These are phyloP conservation scores for Hemisphaericaspora xylofermentans DNA, from an alignment of 1,139 yeast genomes.

Conservation along the genomic window DNA sequence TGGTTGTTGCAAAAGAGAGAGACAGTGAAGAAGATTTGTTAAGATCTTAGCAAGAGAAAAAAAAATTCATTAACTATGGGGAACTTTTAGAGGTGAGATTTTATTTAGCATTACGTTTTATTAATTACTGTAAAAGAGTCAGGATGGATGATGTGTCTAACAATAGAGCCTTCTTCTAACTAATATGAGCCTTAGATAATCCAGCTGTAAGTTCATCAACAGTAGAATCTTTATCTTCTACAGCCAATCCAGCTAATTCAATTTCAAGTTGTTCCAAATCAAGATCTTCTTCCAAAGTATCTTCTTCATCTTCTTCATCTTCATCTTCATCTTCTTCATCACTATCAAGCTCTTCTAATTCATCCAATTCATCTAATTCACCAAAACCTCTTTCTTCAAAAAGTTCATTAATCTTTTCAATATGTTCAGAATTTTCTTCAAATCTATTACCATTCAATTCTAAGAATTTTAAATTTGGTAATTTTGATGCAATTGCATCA, in stretches of 20 bases:
- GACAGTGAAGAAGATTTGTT: too few relatives aligned
- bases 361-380: conserved; percentile 88
- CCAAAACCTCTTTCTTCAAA: conserved; percentile 78
- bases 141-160: too few relatives aligned
- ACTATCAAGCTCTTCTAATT: conserved; percentile 84
- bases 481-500: conserved; percentile 49
- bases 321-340: conserved; percentile 82
- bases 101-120: not conserved
- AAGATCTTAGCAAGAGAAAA: too few relatives aligned
- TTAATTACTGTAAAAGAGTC: too few relatives aligned
- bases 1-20: not conserved
- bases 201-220: conserved; percentile 64
- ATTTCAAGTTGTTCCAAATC: conserved; percentile 61
- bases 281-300: conserved; percentile 49
- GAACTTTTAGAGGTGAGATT: too few relatives aligned
- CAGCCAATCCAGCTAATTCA: conserved; percentile 41
- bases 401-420: conserved; percentile 40
- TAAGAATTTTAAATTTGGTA: conserved; percentile 61
- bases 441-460: conserved; percentile 94
- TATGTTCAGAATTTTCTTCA: conserved; percentile 42
- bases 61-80: too few relatives aligned
- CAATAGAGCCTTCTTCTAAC: conserved; percentile 14
- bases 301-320: conserved; percentile 55
- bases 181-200: conserved; percentile 53
- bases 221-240: conserved; percentile 26